Conservation (phyloP, 768 basidiomycete species). For the Scleroderma citrinum region DNA sequence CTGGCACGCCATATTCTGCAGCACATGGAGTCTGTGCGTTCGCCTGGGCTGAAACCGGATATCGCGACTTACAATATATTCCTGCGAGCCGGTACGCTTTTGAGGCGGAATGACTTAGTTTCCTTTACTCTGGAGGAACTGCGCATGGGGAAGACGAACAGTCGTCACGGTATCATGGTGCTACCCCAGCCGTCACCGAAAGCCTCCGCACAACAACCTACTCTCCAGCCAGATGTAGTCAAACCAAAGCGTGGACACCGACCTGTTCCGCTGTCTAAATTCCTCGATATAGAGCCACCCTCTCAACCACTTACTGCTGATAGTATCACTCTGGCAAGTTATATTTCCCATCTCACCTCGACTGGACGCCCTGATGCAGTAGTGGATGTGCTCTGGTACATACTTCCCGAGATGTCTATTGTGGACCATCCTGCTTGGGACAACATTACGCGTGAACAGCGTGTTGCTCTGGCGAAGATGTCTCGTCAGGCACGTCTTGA, state of each 20-base stretch:
- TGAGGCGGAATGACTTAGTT: conserved; percentile 41
- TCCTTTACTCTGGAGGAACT: conserved; percentile 34
- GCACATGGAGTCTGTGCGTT: conserved; percentile 46
- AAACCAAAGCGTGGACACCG: not conserved
- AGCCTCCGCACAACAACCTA: not conserved
- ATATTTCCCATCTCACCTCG: conserved; percentile 46
- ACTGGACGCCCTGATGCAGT: conserved; percentile 43
- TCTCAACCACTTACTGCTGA: conserved; percentile 29
- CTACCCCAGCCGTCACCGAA: not conserved
- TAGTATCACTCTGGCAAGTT: conserved; percentile 43
- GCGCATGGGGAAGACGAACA: conserved; percentile 17
- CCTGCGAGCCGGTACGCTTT: conserved; percentile 46
- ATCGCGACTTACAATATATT: conserved; percentile 53
- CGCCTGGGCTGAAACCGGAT: conserved; percentile 39
- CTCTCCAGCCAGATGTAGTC: not conserved
- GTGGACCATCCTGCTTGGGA: conserved; percentile 37
- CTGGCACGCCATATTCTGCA: conserved; percentile 45
- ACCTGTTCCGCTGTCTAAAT: conserved; percentile 5
- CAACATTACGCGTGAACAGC: conserved; percentile 20
- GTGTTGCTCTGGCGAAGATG: conserved; percentile 17
- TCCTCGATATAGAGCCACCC: conserved; percentile 10
- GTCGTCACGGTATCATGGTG: conserved; percentile 20
- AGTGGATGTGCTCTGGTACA: conserved; percentile 40
- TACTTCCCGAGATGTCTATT: conserved; percentile 49
- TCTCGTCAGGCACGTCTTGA: conserved; percentile 28